A percentile compares a stretch with the other conserved stretches of the same genome.
These are phyloP conservation scores for Rutstroemia sydowiana DNA, from an alignment of 2,329 filamentous ascomycete genomes.

Conservation along the genomic window DNA sequence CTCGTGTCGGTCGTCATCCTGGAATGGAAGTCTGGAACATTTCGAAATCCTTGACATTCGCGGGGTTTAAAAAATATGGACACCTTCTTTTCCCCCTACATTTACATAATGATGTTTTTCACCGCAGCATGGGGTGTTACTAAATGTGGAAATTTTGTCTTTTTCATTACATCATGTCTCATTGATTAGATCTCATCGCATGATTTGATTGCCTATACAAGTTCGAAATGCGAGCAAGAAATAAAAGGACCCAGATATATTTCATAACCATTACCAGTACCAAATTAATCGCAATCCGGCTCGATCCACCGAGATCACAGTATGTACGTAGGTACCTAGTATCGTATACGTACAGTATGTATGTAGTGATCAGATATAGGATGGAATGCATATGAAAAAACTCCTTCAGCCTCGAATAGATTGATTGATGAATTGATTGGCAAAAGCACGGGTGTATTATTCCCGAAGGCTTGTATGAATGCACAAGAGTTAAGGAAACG, in stretches of 20 bases:
- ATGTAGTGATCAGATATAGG: background rate
- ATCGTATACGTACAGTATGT: too few relatives aligned
- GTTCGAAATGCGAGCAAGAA: too few relatives aligned
- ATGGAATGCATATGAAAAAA: background rate
- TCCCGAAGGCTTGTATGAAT: too few relatives aligned
- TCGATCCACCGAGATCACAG: background rate
- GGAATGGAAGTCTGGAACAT: background rate
- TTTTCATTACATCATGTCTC: background rate
- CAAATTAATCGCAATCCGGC: too few relatives aligned
- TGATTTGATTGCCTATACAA: too few relatives aligned
- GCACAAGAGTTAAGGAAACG: too few relatives aligned
- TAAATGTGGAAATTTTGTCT: too few relatives aligned
- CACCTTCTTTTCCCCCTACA: too few relatives aligned
- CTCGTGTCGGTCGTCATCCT: background rate
- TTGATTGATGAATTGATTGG: background rate
- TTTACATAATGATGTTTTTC: background rate
- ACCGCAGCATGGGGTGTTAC: background rate
- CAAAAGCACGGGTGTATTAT: too few relatives aligned
- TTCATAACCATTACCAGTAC: too few relatives aligned
- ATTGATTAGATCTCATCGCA: too few relatives aligned
- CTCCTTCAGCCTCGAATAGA: background rate
- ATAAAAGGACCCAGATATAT: too few relatives aligned
- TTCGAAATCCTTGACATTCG: background rate
- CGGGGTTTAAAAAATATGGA: constrained; percentile 1
- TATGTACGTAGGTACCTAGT: background rate